Conservation (phyloP, 108 stramenopile species). For the Conticribra weissflogii region DNA sequence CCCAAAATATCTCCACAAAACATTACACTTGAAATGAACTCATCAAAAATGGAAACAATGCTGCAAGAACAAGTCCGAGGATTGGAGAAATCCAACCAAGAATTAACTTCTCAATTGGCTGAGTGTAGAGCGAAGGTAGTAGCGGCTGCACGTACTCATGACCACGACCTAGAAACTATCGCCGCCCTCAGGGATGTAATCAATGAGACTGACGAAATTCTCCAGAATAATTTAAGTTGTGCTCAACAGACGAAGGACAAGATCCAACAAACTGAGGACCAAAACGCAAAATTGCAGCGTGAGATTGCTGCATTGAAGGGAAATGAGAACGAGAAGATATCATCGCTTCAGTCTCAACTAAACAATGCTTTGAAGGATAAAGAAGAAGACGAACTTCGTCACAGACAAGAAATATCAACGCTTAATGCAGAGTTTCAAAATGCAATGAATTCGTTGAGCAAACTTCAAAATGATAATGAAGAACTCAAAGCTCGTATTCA, state of each 20-base stretch:
- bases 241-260: constrained; percentile 1
- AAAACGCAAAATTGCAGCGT: background rate
- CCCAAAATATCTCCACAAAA: background rate
- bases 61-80: constrained; percentile 32
- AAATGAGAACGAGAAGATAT: constrained; percentile 8
- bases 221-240: constrained; percentile 3
- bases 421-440: constrained; percentile 40
- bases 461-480: constrained; percentile 40
- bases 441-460: constrained; percentile 28
- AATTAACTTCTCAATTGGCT: constrained; percentile 25
- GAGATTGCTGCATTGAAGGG: constrained; percentile 5
- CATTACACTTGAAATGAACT: constrained; percentile 7
- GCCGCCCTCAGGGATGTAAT: constrained; percentile 17
- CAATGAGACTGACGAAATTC: constrained; percentile 19
- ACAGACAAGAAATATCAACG: constrained; percentile 36
- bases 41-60: constrained; percentile 17
- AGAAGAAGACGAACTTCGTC: constrained; percentile 23
- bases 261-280: constrained; percentile 10
- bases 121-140: background rate
- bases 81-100: constrained; percentile 26
- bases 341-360: constrained; percentile 22
- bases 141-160: constrained; percentile 8
- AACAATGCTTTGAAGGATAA: constrained; percentile 15
- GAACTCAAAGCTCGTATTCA: constrained; percentile 27
- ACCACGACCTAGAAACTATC: constrained; percentile 30